Conservation (phyloP, 768 basidiomycete genomes). For the Xanthoconium purpureum region DNA sequence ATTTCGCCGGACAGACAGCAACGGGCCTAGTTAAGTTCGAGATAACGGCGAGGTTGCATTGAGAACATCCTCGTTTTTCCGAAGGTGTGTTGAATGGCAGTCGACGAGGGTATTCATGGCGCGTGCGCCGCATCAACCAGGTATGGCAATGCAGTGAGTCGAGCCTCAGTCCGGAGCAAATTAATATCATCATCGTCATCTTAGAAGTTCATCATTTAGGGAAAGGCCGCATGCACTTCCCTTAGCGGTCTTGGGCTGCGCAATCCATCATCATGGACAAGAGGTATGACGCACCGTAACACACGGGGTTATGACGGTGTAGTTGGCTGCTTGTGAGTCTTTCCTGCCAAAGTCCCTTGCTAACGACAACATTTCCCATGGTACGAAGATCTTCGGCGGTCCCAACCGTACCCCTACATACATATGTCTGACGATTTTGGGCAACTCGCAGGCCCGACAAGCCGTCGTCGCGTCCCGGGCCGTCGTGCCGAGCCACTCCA, state of each 20-base stretch:
- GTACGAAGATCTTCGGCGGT: not conserved
- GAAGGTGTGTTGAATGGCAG: not conserved
- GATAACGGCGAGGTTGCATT: not conserved
- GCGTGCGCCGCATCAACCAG: not conserved
- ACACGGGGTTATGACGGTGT: not conserved
- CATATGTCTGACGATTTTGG: no score
- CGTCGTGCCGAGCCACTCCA: no score
- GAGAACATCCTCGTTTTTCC: not conserved
- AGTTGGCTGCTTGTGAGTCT: not conserved
- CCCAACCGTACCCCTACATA: not conserved
- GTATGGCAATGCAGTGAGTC: constrained; percentile 11
- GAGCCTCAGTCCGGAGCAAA: constrained; percentile 6
- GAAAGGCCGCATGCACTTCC: not conserved
- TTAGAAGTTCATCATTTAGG: constrained; percentile 11
- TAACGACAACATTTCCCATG: not conserved
- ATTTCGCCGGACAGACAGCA: not conserved
- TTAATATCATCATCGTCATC: constrained; percentile 3
- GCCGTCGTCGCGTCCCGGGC: no score
- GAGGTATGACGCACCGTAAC: not conserved
- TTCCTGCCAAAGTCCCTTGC: not conserved
- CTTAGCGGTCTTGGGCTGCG: not conserved
- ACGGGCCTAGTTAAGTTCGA: not conserved
- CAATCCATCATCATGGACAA: not conserved
- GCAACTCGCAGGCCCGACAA: no score
- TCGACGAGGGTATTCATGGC: not conserved